These are phyloP conservation scores for Apiotrichum montevideense DNA, from an alignment of 1,284 basidiomycete species.

Conservation along the genomic window DNA sequence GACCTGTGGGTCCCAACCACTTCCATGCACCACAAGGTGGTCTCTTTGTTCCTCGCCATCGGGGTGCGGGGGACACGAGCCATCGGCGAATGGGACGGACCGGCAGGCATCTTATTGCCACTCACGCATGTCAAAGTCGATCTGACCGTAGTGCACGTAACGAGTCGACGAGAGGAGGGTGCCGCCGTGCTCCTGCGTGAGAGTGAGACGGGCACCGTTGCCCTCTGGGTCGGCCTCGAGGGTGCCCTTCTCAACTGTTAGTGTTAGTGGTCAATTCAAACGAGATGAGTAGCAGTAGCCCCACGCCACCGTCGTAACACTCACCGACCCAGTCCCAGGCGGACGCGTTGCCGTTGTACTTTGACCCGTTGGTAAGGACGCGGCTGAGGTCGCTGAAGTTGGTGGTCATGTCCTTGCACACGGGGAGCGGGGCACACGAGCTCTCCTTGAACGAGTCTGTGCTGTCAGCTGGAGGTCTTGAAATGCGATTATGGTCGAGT, in stretches of 20 bases:
- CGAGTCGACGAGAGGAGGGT: conserved; percentile 70
- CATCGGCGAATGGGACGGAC: too few species aligned
- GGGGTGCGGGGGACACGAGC: too few species aligned
- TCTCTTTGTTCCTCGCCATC: too few species aligned
- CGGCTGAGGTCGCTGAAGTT: conserved; percentile 61
- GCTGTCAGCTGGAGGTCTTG: neutral
- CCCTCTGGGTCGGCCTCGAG: conserved; percentile 55
- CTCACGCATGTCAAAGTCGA: conserved; percentile 58
- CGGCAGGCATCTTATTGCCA: neutral
- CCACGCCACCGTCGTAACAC: conserved; percentile 1
- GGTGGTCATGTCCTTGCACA: conserved; percentile 62
- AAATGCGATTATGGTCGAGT: too few species aligned
- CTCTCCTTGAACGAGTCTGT: conserved; percentile 54
- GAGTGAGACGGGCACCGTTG: conserved; percentile 56
- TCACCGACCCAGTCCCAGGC: conserved; percentile 50
- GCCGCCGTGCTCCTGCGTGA: conserved; percentile 54
- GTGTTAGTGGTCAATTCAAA: neutral
- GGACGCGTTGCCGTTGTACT: conserved; percentile 67
- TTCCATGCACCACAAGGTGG: too few species aligned
- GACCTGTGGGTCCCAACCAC: too few species aligned
- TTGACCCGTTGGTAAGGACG: conserved; percentile 54
- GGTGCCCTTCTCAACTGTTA: conserved; percentile 60
- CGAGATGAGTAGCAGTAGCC: too few species aligned
- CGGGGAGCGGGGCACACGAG: conserved; percentile 65
- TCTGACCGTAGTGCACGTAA: conserved; percentile 71